These are phyloP conservation scores for Candida anglica DNA, from an alignment of 805 yeast genomes.

Conservation along the genomic window DNA sequence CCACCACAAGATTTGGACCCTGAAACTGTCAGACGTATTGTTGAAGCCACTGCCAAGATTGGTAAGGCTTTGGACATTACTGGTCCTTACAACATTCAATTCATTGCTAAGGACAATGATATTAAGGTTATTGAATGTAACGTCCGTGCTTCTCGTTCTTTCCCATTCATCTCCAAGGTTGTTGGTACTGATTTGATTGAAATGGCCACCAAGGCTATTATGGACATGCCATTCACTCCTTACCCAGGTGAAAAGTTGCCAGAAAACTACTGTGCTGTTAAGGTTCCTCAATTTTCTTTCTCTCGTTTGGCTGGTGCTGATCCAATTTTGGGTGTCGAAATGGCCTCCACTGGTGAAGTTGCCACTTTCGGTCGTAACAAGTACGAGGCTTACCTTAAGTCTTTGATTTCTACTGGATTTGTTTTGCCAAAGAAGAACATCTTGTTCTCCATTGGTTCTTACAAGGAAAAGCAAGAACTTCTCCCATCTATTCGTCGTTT, in stretches of 20 bases:
- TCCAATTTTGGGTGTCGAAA: constrained; percentile 97
- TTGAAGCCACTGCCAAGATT: constrained; percentile 88
- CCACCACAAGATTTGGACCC: constrained; percentile 84
- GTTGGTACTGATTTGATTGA: constrained; percentile 93
- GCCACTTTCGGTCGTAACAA: constrained; percentile 96
- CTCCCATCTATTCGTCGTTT: constrained; percentile 82
- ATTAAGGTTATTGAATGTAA: constrained; percentile 98
- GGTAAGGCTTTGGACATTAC: constrained; percentile 93
- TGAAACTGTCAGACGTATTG: constrained; percentile 64
- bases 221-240: constrained; percentile 81
- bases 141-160: constrained; percentile 96
- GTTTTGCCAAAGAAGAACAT: constrained; percentile 92
- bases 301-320: constrained; percentile 99
- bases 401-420: constrained; percentile 93
- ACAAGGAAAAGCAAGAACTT: constrained; percentile 90
- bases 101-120: constrained; percentile 69
- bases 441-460: constrained; percentile 91
- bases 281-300: constrained; percentile 98
- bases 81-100: constrained; percentile 98
- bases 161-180: constrained; percentile 98
- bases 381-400: constrained; percentile 95
- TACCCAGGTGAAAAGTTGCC: constrained; percentile 90
- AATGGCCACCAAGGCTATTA: constrained; percentile 84
- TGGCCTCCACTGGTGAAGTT: constrained; percentile 99
- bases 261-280: constrained; percentile 91